Percentiles rank a stretch among this genome's conserved stretches.
These are phyloP conservation scores for Venturia oleaginea DNA, from an alignment of 2,329 filamentous ascomycete genomes.

Conservation along the genomic window DNA sequence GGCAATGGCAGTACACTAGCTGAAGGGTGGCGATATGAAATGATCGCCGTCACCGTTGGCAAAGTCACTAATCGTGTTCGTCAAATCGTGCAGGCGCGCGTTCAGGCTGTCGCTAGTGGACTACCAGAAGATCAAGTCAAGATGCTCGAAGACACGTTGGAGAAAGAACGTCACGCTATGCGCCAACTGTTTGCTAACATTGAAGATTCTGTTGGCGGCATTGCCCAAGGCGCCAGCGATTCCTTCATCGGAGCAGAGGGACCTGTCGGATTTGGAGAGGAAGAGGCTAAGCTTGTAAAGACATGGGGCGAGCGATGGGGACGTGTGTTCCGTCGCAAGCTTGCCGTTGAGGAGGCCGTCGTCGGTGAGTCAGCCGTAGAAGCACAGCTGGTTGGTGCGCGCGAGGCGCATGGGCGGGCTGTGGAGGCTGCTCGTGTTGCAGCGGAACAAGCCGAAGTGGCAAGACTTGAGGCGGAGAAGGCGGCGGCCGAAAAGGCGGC, in stretches of 20 bases:
- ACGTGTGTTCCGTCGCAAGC: constrained; percentile 71
- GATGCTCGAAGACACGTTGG: constrained; percentile 56
- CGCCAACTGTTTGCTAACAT: constrained; percentile 71
- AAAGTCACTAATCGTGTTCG: constrained; percentile 84
- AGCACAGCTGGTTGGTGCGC: constrained; percentile 29
- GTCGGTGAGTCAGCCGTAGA: constrained; percentile 47
- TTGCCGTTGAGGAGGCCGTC: constrained; percentile 69
- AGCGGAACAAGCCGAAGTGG: not conserved
- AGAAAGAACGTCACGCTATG: constrained; percentile 64
- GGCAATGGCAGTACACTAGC: constrained; percentile 60
- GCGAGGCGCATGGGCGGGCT: constrained; percentile 9
- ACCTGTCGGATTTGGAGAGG: constrained; percentile 22
- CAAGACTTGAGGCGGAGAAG: constrained; percentile 5
- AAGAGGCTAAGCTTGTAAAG: constrained; percentile 52
- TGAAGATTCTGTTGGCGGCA: constrained; percentile 64
- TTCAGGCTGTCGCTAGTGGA: constrained; percentile 27
- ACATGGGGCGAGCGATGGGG: constrained; percentile 83
- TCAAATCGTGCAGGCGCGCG: constrained; percentile 61
- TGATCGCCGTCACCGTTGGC: constrained; percentile 76
- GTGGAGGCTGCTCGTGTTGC: not conserved
- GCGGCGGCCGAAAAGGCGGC: constrained; percentile 15
- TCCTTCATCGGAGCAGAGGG: constrained; percentile 58
- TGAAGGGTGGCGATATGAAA: constrained; percentile 73
- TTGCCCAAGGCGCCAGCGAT: constrained; percentile 66
- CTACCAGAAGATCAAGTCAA: constrained; percentile 41